These are phyloP conservation scores for Nakazawaea molendinolei DNA, from an alignment of 805 yeast genomes.

Conservation along the genomic window DNA sequence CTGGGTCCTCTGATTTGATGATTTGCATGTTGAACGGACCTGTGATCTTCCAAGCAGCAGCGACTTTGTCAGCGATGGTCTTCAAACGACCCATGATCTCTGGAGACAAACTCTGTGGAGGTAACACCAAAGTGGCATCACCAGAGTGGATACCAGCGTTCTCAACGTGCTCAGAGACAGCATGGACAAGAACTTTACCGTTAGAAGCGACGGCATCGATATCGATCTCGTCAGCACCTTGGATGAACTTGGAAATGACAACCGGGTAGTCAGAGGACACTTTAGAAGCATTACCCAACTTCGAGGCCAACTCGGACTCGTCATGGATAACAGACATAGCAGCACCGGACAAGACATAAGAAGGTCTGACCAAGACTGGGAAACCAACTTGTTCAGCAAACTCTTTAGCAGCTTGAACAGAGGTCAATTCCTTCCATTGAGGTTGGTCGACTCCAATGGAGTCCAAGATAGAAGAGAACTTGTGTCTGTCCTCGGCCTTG, in stretches of 20 bases:
- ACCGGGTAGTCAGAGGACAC: slow-evolving; percentile 97
- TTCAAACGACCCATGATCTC: slow-evolving; percentile 65
- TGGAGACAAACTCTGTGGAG: slow-evolving; percentile 77
- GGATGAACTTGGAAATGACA: slow-evolving; percentile 91
- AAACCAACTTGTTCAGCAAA: slow-evolving; percentile 85
- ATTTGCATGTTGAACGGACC: slow-evolving; percentile 99
- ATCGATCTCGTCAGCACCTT: slow-evolving; percentile 95
- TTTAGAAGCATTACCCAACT: slow-evolving; percentile 81
- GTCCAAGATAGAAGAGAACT: slow-evolving; percentile 90
- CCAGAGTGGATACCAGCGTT: slow-evolving; percentile 99
- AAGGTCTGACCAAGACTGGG: slow-evolving; percentile 97
- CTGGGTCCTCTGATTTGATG: slow-evolving; percentile 66
- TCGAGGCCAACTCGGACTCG: slow-evolving; percentile 71
- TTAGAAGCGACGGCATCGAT: slow-evolving; percentile 92
- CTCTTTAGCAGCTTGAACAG: slow-evolving; percentile 73
- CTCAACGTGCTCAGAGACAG: slow-evolving; percentile 95
- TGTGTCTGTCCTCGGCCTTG: slow-evolving; percentile 97
- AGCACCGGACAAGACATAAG: slow-evolving; percentile 95
- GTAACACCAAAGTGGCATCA: slow-evolving; percentile 92
- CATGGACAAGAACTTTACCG: slow-evolving; percentile 88
- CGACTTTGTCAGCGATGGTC: slow-evolving; percentile 89
- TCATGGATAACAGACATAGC: slow-evolving; percentile 92
- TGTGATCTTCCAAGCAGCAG: slow-evolving; percentile 88
- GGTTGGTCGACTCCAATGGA: slow-evolving; percentile 95
- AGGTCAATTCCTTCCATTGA: slow-evolving; percentile 91